These are phyloP conservation scores for Penicillium glabrum DNA, from an alignment of 2,329 filamentous ascomycete genomes.

Conservation along the genomic window DNA sequence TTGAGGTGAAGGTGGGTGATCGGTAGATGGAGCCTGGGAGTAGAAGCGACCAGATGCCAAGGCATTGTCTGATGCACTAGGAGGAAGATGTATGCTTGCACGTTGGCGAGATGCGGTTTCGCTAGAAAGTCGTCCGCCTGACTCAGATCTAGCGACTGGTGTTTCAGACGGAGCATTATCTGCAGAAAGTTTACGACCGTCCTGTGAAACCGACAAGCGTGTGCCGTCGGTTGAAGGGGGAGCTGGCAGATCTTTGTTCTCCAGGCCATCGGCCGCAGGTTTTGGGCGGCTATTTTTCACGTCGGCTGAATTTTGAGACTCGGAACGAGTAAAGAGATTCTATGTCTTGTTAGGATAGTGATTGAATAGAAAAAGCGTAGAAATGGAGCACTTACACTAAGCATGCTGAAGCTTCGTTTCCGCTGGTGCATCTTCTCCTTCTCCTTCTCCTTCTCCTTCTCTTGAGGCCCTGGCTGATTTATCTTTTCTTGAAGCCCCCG, in stretches of 20 bases:
- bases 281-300: background rate
- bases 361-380: background rate
- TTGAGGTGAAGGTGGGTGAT: background rate
- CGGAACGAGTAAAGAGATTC: conserved; percentile 18
- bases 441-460: conserved; percentile 2
- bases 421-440: background rate
- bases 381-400: conserved; percentile 17
- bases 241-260: conserved; percentile 4
- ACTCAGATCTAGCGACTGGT: background rate
- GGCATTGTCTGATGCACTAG: conserved; percentile 1
- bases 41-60: conserved; percentile 16
- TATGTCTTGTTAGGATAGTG: conserved; percentile 7
- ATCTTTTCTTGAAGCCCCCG: conserved; percentile 12
- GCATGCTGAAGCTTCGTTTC: conserved; percentile 17
- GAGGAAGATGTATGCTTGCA: conserved; percentile 7
- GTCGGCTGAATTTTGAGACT: background rate
- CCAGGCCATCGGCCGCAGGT: background rate
- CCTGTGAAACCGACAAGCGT: background rate
- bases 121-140: background rate
- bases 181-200: background rate
- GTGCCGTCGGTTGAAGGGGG: background rate
- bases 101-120: background rate
- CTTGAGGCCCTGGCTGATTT: conserved; percentile 5
- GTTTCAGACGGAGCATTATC: background rate
- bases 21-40: conserved; percentile 10